Evolutionary conservation across 2,329 filamentous ascomycete species (phyloP).

Genomic region (Fusarium armeniacum): DNA sequence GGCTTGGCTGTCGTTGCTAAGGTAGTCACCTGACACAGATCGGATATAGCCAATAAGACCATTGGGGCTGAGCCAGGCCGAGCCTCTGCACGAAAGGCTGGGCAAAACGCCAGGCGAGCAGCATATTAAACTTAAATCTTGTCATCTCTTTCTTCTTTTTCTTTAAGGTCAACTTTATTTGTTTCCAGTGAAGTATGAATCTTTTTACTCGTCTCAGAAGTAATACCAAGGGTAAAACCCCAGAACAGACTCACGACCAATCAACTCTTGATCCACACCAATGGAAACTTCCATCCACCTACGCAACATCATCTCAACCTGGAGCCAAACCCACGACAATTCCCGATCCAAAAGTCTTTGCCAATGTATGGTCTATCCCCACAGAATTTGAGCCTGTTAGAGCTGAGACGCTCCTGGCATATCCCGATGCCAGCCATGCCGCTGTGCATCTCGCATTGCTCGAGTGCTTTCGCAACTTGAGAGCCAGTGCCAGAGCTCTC

Average conservation of each 20-base stretch:
- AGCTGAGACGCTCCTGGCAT: conserved; percentile 8
- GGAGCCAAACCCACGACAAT: conserved; percentile 22
- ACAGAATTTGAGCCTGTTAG: not conserved
- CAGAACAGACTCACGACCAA: not conserved
- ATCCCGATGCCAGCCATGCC: conserved; percentile 31
- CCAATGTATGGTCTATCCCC: conserved; percentile 23
- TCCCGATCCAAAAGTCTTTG: conserved; percentile 19
- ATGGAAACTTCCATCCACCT: conserved; percentile 31
- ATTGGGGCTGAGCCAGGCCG: conserved; percentile 11
- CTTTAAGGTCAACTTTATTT: not conserved
- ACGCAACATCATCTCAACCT: conserved; percentile 8
- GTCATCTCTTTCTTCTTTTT: not conserved
- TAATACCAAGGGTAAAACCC: conserved; percentile 3
- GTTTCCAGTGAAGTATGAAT: not conserved
- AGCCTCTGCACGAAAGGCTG: conserved; percentile 2
- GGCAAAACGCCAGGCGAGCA: conserved; percentile 2
- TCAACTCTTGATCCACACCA: conserved; percentile 23
- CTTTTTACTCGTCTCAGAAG: conserved; percentile 23
- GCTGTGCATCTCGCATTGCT: conserved; percentile 34
- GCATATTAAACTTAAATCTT: not conserved
- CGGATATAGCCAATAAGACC: not conserved
- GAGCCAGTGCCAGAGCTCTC: conserved; percentile 17
- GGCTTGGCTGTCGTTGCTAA: not conserved
- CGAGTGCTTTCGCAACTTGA: conserved; percentile 32
- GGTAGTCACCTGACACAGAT: not conserved